Base-by-base conservation (phyloP, 1,284 basidiomycete species). In the Grifola frondosa region DNA sequence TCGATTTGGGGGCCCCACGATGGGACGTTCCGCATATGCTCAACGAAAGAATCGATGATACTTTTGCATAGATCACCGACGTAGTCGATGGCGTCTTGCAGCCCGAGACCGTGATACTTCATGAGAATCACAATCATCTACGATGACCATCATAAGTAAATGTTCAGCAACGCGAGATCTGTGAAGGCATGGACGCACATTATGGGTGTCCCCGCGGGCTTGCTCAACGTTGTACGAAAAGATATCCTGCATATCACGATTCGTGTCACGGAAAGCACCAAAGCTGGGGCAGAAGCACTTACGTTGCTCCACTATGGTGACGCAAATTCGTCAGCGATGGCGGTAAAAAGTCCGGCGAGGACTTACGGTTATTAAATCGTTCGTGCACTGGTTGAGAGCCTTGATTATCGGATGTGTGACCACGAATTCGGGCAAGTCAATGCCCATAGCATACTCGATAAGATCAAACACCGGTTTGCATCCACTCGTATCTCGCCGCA, bases 181-280 rank as follows among this genome's bases (percentile, higher is more conserved):
- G n/a, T 15, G 13, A 30, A 25, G n/a, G 23, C 3, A 16, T 6
- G 11, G 4, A 50, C 56, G 19, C 30, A 58, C 55, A 47, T 69
- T 69, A 50, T 68, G 65, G 4, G 57, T 66, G 42, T 68, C 67
- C 6, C 65, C 66, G 9, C 66, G 60, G 2, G 66, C 49, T 45
- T 69, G 67, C 37, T 70, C 68, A 19, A 63, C 59, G 33, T 67
- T 68, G 50, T 60, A 70, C 8, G 68, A 70, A 52, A 66, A 68
- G 6, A 70, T 60, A 42, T 70, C 66, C 66, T 70, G 44, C 10
- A 30, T 12, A 17, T 17, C 30, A 30, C 22, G 28, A n/a, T 15
- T 28, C 20, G 29, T 11, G n/a, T 32, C 38, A 37, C 29, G 11
- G 10, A 31, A 7, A 13, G 26, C 15, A 11, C 8, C 19, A n/a